Base-by-base conservation (phyloP, 2,329 filamentous ascomycete species). In the Lomentospora prolificans region DNA sequence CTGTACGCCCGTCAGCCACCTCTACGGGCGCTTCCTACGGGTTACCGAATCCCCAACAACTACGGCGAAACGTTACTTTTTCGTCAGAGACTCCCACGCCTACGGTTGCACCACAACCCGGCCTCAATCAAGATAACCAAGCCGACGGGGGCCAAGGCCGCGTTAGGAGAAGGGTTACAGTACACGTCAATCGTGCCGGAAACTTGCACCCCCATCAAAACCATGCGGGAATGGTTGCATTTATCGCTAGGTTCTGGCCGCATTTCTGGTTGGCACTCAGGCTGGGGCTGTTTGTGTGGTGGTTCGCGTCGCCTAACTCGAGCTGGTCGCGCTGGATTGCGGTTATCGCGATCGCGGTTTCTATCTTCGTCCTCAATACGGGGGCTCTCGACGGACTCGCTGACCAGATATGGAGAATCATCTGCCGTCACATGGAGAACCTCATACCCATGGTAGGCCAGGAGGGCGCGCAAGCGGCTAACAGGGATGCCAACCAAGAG, bases 221-320 rank as follows among this genome's bases (percentile, higher is more conserved):
- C 46, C 28, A 30, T 17, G 25, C 55, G 7, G 50, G 50, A 25
- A 41, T 41, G 10, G 55, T 50, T 41, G 52, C 52, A 27, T 4
- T 60, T 33, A 56, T 74, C 51, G 72, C 69, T 3, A 72, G 73
- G 14, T 55, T 81, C n/a, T 79, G 78, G 72, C 80, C 80, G n/a
- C 77, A 84, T 54, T 64, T 86, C 27, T 86, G 82, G 82, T 72
- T 85, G 53, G 61, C 84, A 1, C 69, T 81, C 33, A 76, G 82
- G 6, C 67, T 86, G 7, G 70, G 74, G 9, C 67, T 80, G 4
- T 84, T 86, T 64, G 75, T 85, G 10, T 86, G 81, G 80, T 81
- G 83, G 67, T 85, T 86, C 58, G 84, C 82, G 0, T 75, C 76
- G 8, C 76, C 78, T 0, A 73, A 75, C 48, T 72, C 76, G 2